Evolutionary conservation across 441 rosid species (phyloP).

Genomic region (Gossypium schwendimanii): DNA sequence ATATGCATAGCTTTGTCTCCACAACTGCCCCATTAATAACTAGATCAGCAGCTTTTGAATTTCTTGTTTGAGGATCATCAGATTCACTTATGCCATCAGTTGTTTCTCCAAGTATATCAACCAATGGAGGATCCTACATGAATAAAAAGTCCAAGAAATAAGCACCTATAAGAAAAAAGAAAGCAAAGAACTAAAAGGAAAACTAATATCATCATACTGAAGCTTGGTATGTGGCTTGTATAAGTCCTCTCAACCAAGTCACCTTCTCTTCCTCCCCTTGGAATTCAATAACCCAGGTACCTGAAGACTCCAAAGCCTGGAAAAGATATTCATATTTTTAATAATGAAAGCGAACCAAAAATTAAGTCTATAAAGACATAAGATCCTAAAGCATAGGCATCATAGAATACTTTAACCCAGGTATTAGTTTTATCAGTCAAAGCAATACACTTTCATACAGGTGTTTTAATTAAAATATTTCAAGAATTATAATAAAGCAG

Average conservation of each 20-base stretch:
- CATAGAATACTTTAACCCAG: background rate
- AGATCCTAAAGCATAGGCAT: background rate
- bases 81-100: slow-evolving; percentile 31
- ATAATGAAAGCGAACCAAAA: background rate
- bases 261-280: slow-evolving; percentile 63
- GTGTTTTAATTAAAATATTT: background rate
- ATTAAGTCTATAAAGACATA: slow-evolving; percentile 1
- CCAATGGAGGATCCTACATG: slow-evolving; percentile 61
- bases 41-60: slow-evolving; percentile 65
- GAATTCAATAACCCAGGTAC: slow-evolving; percentile 89
- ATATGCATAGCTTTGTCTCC: slow-evolving; percentile 71
- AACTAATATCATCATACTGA: slow-evolving; percentile 52
- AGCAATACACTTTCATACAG: background rate
- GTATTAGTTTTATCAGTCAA: background rate
- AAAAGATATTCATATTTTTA: slow-evolving; percentile 9
- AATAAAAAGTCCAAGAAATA: slow-evolving; percentile 18
- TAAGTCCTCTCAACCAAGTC: slow-evolving; percentile 79
- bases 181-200: slow-evolving; percentile 1
- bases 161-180: slow-evolving; percentile 12
- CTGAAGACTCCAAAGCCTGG: slow-evolving; percentile 89
- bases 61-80: slow-evolving; percentile 37
- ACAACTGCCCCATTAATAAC: slow-evolving; percentile 76
- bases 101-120: slow-evolving; percentile 57
- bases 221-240: slow-evolving; percentile 90
- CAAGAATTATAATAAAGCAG: background rate